Conservation (phyloP, 306 rosid genomes). For the Adenanthera pavonina region DNA sequence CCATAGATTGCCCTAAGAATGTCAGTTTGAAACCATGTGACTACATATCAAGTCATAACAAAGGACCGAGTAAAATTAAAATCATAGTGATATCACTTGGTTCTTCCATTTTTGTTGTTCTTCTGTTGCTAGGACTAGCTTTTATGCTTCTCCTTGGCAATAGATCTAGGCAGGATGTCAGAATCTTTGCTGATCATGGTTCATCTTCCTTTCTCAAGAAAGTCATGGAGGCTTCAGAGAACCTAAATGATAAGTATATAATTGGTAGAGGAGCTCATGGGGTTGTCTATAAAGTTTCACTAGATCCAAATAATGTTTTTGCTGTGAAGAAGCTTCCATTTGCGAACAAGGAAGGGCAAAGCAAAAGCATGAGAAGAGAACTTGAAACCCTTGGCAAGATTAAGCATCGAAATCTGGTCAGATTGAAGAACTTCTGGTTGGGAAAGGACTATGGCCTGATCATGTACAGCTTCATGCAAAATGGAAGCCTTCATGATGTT, state of each 20-base stretch:
- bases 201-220: constrained; percentile 44
- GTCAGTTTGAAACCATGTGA: constrained; percentile 47
- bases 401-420: constrained; percentile 59
- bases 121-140: constrained; percentile 41
- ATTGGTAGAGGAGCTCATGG: constrained; percentile 74
- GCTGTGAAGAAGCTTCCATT: constrained; percentile 65
- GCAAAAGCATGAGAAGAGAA: constrained; percentile 55
- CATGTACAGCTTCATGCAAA: constrained; percentile 53
- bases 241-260: constrained; percentile 47
- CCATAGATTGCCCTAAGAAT: constrained; percentile 40
- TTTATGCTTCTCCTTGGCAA: constrained; percentile 24
- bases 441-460: constrained; percentile 52
- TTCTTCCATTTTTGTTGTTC: constrained; percentile 33
- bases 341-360: constrained; percentile 40
- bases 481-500: constrained; percentile 73
- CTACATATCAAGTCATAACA: constrained; percentile 34
- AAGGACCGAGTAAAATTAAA: constrained; percentile 40
- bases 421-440: constrained; percentile 54
- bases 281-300: constrained; percentile 55
- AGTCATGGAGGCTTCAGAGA: constrained; percentile 54
- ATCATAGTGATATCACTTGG: constrained; percentile 54
- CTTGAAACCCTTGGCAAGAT: constrained; percentile 46
- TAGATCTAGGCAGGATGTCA: constrained; percentile 34
- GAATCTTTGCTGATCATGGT: constrained; percentile 31
- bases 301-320: constrained; percentile 39